Percentiles rank a stretch among this genome's conserved stretches.
phyloP scores from a whole-genome alignment of 2,329 filamentous ascomycete species.

The Pseudohalonectria lignicola region DNA sequence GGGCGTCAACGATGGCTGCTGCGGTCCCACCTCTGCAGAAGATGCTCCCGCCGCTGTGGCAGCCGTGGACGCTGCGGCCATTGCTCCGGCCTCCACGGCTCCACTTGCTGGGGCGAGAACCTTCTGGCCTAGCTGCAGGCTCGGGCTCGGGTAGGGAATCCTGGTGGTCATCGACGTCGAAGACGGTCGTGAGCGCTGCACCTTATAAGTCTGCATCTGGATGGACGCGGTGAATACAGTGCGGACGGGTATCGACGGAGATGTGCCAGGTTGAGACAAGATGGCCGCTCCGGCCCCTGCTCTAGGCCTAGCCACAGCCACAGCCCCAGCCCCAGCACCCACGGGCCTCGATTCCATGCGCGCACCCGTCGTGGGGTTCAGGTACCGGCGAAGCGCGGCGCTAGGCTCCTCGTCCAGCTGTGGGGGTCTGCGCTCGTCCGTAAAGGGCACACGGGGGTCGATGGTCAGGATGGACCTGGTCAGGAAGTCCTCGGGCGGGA shows the following conservation, averaged over 20 bases:
- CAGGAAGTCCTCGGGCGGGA: conserved; percentile 55
- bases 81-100: no score
- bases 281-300: no score
- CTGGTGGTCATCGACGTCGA: background rate
- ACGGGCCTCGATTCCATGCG: conserved; percentile 27
- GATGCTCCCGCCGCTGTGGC: background rate
- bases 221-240: conserved; percentile 51
- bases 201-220: conserved; percentile 62
- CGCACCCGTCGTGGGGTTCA: conserved; percentile 49
- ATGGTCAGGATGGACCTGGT: conserved; percentile 58
- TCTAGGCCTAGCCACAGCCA: no score
- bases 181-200: conserved; percentile 28
- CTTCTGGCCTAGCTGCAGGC: background rate
- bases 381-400: conserved; percentile 53
- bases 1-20: background rate
- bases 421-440: conserved; percentile 55
- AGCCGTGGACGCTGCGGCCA: background rate
- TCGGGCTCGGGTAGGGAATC: no score
- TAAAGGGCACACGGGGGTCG: conserved; percentile 54
- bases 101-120: background rate
- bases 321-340: conserved; percentile 2
- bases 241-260: conserved; percentile 8
- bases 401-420: conserved; percentile 53
- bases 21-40: background rate
- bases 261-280: no score